Evolutionary conservation across 371 early-diverging fungal species (phyloP), one percentile per base, ranked within the genome.

Genomic region (Quaeritorhiza haematococci): DNA sequence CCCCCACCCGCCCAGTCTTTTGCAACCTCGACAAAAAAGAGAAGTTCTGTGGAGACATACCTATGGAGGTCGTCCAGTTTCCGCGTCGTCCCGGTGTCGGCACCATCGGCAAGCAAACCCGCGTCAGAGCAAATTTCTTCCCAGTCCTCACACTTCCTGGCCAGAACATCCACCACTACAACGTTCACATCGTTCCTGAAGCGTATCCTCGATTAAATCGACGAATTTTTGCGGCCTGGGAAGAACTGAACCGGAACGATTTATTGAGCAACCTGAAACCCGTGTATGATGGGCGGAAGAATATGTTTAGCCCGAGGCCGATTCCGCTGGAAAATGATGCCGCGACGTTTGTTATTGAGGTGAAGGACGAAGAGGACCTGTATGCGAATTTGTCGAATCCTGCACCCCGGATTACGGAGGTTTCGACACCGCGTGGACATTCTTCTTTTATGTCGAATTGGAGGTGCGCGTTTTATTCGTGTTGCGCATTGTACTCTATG

Each of bases 231-330:
- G 63, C 52, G 58, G 27, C 26, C 23, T 30, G 49, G 55, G 34
- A 55, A 17, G 13, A 17, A 23, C 13, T 41, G 55, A 27, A 33
- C 47, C 2, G 48, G 41, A 17, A 26, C 26, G 34, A 59, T 24
- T 28, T 15, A 48, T 49, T 24, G 28, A 2, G 50, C 27, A 23
- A 55, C 61, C 19, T 58, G 46, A 43, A 32, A 62, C n/a, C 55
- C 15, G 82, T 78, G 19, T 87, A 61, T 47, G 85, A 85, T 58
- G 84, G 86, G 13, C 66, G 78, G 27, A 74, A 79, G 60, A 80
- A 71, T 43, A 55, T 82, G 3, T 84, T 68, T 54, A 62, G 84
- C 19, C 62, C 72, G 1, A 60, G 54, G 59, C 68, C 34, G 13
- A 52, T 72, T 44, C 68, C 61, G 7, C 71, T 61, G 21, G 64